Base-by-base conservation (phyloP, 352 stramenopile species). In the Globisporangium yorkense region DNA sequence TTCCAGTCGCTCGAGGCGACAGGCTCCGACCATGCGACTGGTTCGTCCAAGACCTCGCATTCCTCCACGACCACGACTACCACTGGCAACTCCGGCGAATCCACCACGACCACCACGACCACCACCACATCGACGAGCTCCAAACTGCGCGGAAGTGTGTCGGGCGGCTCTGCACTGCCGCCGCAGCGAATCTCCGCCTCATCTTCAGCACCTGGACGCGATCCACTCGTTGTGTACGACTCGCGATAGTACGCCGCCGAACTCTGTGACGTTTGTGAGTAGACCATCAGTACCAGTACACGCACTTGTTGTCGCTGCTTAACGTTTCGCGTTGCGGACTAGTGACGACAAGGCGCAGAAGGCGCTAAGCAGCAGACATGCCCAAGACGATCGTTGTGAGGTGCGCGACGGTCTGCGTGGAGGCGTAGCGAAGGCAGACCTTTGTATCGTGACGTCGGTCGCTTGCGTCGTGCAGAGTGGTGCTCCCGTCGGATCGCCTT, bases 401-500 rank as follows among this genome's bases (percentile, higher is more conserved):
- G 31, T 35, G 31, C 31, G 31, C 31, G 31, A 9, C 31, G 5
- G 31, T 9, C 31, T 35, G 31, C 5, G 31, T 35, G 8, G 31
- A 9, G 5, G 31, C 5, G 31, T 35, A 35, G 12, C 48, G 31
- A 21, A 18, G 39, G 39, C 10, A 10, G 39, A 20, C 8, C 12
- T 27, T 5, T 44, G 12, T 15, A 44, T 5, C 39, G 12, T 44
- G 39, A 44, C 39, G 13, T 1, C 29, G 13, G 5, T 53, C 16
- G 31, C 31, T 35, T 35, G 31, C 31, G 31, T 53, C 35, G 20
- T 7, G 8, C 56, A 74, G 69, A 56, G 63, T 77, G 41, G 69
- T 74, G 56, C 66, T 74, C 21, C 69, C 66, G 24, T 67, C 69
- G 21, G 69, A 74, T 29, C 54, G 74, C 21, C 54, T 77, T 15